These are phyloP conservation scores for Trichoderma sp. DNA, from an alignment of 2,329 filamentous ascomycete species.

Conservation along the genomic window DNA sequence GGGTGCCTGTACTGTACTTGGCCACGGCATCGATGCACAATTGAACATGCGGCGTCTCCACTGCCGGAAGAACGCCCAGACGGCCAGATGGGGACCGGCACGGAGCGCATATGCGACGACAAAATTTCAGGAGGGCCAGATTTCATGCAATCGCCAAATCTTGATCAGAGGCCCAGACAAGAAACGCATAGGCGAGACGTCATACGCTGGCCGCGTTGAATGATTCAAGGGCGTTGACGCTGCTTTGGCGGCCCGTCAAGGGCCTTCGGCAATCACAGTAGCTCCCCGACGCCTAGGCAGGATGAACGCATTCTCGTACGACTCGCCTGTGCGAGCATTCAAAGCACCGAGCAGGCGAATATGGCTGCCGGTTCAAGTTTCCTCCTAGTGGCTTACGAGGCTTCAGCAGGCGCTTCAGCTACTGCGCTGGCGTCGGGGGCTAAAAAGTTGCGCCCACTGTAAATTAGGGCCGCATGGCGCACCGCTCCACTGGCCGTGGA, in stretches of 20 bases:
- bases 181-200: neutral
- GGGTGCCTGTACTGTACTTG: neutral
- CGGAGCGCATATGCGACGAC: constrained; percentile 1
- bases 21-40: neutral
- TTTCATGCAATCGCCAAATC: neutral
- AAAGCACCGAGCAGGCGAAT: neutral
- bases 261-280: neutral
- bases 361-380: neutral
- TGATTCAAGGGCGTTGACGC: neutral
- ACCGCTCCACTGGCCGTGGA: neutral
- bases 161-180: neutral
- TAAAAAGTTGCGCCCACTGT: neutral
- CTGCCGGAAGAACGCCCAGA: neutral
- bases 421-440: constrained; percentile 13
- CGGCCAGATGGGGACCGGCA: neutral
- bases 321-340: neutral
- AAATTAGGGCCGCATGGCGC: constrained; percentile 6
- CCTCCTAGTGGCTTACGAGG: neutral
- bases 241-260: neutral
- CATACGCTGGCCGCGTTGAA: neutral
- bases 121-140: neutral
- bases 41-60: neutral
- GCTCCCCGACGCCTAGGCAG: neutral
- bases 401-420: neutral
- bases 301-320: constrained; percentile 10